Conservation (phyloP, 2,329 filamentous ascomycete species). For the Ramularia collo-cygni region DNA sequence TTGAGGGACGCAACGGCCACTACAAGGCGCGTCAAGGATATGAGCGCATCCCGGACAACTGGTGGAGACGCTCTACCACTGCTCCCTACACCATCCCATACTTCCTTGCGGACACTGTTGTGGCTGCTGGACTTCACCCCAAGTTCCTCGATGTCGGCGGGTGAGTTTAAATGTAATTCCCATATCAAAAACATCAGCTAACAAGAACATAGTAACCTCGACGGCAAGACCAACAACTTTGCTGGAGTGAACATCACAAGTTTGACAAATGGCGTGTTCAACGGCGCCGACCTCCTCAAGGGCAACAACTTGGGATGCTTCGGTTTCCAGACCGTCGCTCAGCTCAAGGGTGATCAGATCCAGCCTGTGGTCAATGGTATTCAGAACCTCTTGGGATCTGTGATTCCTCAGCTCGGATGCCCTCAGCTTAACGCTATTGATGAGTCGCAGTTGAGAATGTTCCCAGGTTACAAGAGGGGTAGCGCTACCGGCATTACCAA, state of each 20-base stretch:
- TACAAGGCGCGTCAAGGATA: conserved; percentile 14
- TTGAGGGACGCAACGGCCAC: conserved; percentile 14
- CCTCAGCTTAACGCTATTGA: conserved; percentile 24
- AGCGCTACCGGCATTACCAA: background rate
- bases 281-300: conserved; percentile 22
- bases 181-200: no score
- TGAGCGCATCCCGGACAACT: conserved; percentile 23
- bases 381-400: conserved; percentile 9
- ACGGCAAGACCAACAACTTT: conserved; percentile 32
- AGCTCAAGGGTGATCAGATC: conserved; percentile 27
- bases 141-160: conserved; percentile 30
- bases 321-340: conserved; percentile 30
- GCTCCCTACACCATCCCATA: conserved; percentile 31
- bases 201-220: no score
- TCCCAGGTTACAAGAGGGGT: conserved; percentile 21
- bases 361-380: conserved; percentile 3
- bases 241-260: conserved; percentile 30
- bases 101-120: conserved; percentile 14
- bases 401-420: conserved; percentile 21
- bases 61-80: conserved; percentile 24
- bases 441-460: conserved; percentile 21
- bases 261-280: conserved; percentile 38
- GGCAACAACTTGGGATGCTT: conserved; percentile 35
- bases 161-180: no score
- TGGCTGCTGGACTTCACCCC: conserved; percentile 23